Evolutionary conservation across 129 eudicot species (phyloP).

Genomic region (Flaveria brownii): DNA sequence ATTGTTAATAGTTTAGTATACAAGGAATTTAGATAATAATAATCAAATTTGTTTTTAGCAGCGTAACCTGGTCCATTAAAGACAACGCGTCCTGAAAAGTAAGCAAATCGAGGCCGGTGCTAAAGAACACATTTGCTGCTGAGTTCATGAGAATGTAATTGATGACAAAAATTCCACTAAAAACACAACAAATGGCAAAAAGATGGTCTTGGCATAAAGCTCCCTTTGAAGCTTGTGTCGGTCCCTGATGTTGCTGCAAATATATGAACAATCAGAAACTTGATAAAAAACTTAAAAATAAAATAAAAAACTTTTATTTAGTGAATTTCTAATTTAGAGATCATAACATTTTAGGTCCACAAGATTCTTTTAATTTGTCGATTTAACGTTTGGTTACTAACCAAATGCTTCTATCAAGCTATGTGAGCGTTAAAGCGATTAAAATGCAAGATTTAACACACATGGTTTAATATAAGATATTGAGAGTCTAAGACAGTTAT

Average conservation of each 20-base stretch:
- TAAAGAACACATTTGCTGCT: slow-evolving; percentile 77
- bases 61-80: slow-evolving; percentile 76
- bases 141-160: slow-evolving; percentile 71
- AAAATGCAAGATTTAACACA: not conserved
- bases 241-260: slow-evolving; percentile 63
- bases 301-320: not conserved
- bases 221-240: slow-evolving; percentile 49
- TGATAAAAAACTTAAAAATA: not conserved
- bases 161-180: slow-evolving; percentile 78
- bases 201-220: slow-evolving; percentile 66
- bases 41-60: not conserved
- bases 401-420: not conserved
- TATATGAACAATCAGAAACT: not conserved
- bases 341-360: not conserved
- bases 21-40: not conserved
- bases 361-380: too few species aligned
- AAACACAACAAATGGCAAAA: slow-evolving; percentile 56
- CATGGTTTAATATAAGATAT: not conserved
- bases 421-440: not conserved
- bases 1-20: slow-evolving; percentile 3
- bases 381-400: not conserved
- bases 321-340: not conserved
- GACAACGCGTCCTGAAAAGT: slow-evolving; percentile 82
- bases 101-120: slow-evolving; percentile 65
- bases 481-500: not conserved